Evolutionary conservation across 2,329 filamentous ascomycete genomes (phyloP).

Genomic region (Chaetomium globosum): DNA sequence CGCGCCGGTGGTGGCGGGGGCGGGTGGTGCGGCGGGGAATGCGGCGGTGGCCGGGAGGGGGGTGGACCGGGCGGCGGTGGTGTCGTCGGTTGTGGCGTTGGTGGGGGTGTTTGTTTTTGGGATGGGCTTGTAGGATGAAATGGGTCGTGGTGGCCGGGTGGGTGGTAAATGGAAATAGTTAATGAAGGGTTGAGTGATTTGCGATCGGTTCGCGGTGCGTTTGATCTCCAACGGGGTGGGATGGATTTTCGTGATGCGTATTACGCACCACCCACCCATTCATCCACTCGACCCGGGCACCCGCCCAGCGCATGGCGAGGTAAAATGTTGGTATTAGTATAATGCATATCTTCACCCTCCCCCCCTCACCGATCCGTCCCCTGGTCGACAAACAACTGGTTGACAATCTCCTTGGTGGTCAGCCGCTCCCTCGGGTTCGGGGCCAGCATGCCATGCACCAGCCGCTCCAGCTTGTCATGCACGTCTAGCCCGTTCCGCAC

Average conservation of each 20-base stretch:
- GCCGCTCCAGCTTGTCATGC: constrained; percentile 53
- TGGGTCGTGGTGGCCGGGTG: not conserved
- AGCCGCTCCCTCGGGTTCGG: constrained; percentile 56
- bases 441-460: constrained; percentile 58
- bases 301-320: not conserved
- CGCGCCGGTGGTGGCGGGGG: constrained; percentile 39
- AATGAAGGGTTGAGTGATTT: too few relatives aligned
- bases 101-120: constrained; percentile 45
- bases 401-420: constrained; percentile 56
- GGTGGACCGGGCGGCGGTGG: constrained; percentile 39
- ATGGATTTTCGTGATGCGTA: too few relatives aligned
- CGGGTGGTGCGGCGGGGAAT: constrained; percentile 19
- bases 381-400: constrained; percentile 46
- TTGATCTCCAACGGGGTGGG: too few relatives aligned
- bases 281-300: too few relatives aligned
- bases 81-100: constrained; percentile 46
- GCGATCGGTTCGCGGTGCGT: too few relatives aligned
- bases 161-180: not conserved
- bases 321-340: constrained; percentile 3
- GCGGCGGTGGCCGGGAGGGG: constrained; percentile 31
- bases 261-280: too few relatives aligned
- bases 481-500: constrained; percentile 51
- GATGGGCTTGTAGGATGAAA: constrained; percentile 40
- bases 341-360: not conserved
- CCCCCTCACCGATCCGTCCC: constrained; percentile 35